A percentile compares a stretch with the other conserved stretches of the same genome.
These are phyloP conservation scores for Penicillium sp. DNA, from an alignment of 2,329 filamentous ascomycete genomes.

Conservation along the genomic window DNA sequence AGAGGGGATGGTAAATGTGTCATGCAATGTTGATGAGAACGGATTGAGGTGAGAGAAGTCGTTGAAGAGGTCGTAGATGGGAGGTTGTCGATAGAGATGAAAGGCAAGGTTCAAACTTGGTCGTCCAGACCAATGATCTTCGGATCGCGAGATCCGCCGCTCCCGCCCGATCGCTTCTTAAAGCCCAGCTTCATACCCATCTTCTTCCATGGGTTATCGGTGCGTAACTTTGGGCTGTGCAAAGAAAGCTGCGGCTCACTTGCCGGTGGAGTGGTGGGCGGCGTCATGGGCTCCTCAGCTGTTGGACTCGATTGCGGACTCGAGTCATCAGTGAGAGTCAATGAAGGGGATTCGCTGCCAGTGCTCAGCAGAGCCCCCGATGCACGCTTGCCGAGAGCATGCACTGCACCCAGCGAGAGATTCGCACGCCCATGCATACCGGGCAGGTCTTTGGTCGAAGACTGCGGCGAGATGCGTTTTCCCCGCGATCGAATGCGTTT, in stretches of 20 bases:
- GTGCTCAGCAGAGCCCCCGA: constrained; percentile 34
- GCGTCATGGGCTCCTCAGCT: constrained; percentile 45
- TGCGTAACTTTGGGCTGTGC: constrained; percentile 38
- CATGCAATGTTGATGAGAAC: constrained; percentile 1
- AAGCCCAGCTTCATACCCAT: constrained; percentile 48
- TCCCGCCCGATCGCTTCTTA: constrained; percentile 33
- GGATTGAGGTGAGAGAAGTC: constrained; percentile 9
- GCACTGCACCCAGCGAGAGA: constrained; percentile 29
- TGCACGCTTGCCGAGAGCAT: constrained; percentile 34
- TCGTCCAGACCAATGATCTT: constrained; percentile 22
- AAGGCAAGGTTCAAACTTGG: constrained; percentile 3
- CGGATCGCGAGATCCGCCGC: constrained; percentile 18
- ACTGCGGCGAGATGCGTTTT: constrained; percentile 29
- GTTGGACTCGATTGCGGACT: constrained; percentile 38
- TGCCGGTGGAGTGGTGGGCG: constrained; percentile 47
- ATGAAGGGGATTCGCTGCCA: constrained; percentile 36
- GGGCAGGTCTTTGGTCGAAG: constrained; percentile 29
- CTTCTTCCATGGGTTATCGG: constrained; percentile 49
- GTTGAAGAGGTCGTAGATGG: constrained; percentile 5
- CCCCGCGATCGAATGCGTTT: constrained; percentile 26
- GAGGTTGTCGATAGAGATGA: too few relatives aligned
- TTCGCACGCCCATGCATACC: constrained; percentile 27
- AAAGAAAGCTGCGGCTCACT: constrained; percentile 35
- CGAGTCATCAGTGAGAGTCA: constrained; percentile 45
- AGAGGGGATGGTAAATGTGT: constrained; percentile 7